Evolutionary conservation across 2,329 filamentous ascomycete genomes (phyloP), one percentile per base, ranked within the genome.

Genomic region (Phialemoniopsis sp.): DNA sequence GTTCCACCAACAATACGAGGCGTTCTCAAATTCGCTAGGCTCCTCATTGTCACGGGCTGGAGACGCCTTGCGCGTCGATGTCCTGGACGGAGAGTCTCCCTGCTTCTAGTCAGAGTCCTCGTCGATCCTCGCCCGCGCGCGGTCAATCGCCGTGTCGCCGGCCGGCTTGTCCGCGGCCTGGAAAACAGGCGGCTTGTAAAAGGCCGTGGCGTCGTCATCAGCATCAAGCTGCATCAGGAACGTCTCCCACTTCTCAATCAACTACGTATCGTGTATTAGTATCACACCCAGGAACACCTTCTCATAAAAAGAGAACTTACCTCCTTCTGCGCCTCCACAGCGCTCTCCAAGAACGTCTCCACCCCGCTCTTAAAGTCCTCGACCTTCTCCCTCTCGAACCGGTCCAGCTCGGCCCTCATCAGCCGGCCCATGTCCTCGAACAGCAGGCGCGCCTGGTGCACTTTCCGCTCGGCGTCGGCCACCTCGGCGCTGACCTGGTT

Each of bases 351-450:
- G 65, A 95, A 98, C 2, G 93, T 98, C 69, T 98, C 93, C 3
- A 98, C 90, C 0, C 90, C 91, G 46, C 87, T 93, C 73, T 98
- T 98, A 64, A 98, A 98, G 59, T 98, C 93, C 59, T 98, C 93
- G 4, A 98, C 93, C 71, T 98, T 98, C 66, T 98, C 93, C 53
- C 79, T 80, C 67, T 98, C 93, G 56, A 98, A 98, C 14, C 90
- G 77, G 54, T 97, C 93, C 49, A 98, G 72, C 63, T 98, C 93
- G 29, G 75, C 76, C 44, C 89, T 81, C 89, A 98, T 93, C 56
- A 96, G 68, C 12, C 89, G 77, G 13, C 93, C 93, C 90, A 98
- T 97, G 56, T 98, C 93, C 50, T 98, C 93, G 55, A 98, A 98
- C 34, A 96, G 66, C 42, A 97, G 66, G 39, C 90, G 73, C 1